phyloP scores from a whole-genome alignment of 2,329 filamentous ascomycete species.

The Trichoderma sp. region DNA sequence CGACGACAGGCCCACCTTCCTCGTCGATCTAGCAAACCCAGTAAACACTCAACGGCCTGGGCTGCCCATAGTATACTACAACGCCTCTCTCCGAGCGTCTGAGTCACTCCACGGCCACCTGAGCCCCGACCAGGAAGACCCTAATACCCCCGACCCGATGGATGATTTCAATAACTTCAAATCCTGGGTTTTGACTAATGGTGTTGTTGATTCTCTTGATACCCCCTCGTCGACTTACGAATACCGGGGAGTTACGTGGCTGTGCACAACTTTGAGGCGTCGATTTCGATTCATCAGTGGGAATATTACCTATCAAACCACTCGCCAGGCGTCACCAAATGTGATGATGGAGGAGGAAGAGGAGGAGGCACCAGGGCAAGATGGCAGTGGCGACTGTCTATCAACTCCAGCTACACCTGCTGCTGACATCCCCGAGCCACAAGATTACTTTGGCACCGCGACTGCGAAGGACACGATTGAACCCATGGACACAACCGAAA shows the following conservation, averaged over 20 bases:
- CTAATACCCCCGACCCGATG: constrained; percentile 28
- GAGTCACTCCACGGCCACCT: constrained; percentile 56
- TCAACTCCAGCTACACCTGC: constrained; percentile 36
- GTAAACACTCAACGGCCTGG: constrained; percentile 52
- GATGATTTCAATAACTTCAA: constrained; percentile 63
- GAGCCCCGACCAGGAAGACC: constrained; percentile 45
- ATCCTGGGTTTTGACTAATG: constrained; percentile 61
- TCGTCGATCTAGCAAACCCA: constrained; percentile 64
- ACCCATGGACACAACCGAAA: constrained; percentile 25
- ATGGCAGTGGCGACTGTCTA: constrained; percentile 37
- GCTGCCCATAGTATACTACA: constrained; percentile 65
- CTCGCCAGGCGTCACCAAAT: constrained; percentile 41
- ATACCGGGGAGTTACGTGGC: constrained; percentile 68
- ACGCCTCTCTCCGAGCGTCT: constrained; percentile 61
- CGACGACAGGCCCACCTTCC: constrained; percentile 72
- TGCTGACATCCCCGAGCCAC: constrained; percentile 31
- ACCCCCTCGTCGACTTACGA: constrained; percentile 52
- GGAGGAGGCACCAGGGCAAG: constrained; percentile 36
- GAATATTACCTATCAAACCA: constrained; percentile 34
- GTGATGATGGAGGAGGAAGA: constrained; percentile 30
- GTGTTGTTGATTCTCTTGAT: constrained; percentile 51
- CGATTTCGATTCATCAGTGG: constrained; percentile 68
- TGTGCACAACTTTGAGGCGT: constrained; percentile 64
- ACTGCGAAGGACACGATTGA: constrained; percentile 23
- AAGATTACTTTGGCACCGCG: constrained; percentile 45